These are phyloP conservation scores for Pseudogymnoascus pannorum DNA, from an alignment of 2,329 filamentous ascomycete species.

Conservation along the genomic window DNA sequence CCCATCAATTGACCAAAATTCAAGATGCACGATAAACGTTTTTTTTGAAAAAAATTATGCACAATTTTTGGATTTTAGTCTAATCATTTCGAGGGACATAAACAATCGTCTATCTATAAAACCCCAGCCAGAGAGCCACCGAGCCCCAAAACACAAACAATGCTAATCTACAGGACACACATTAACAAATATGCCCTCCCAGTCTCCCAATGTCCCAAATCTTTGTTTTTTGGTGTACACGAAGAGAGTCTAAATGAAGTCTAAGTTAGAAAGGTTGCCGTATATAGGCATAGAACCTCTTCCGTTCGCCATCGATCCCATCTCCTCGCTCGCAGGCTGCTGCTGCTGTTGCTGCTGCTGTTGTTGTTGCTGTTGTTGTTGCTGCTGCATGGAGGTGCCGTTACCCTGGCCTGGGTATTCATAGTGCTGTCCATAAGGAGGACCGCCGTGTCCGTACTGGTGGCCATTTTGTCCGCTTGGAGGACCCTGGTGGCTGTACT, in stretches of 20 bases:
- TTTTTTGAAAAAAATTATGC: slow-evolving; percentile 6
- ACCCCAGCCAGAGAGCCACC: slow-evolving; percentile 7
- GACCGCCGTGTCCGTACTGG: slow-evolving; percentile 47
- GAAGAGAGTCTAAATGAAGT: slow-evolving; percentile 8
- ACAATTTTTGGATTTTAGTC: slow-evolving; percentile 9
- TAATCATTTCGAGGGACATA: slow-evolving; percentile 5
- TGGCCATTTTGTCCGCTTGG: background rate
- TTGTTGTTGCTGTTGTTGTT: slow-evolving; percentile 12
- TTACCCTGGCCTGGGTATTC: slow-evolving; percentile 29
- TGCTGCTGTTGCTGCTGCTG: slow-evolving; percentile 18
- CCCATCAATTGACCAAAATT: background rate
- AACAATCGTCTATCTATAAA: slow-evolving; percentile 9
- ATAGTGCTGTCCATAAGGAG: slow-evolving; percentile 30
- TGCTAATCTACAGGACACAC: slow-evolving; percentile 10
- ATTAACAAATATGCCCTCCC: slow-evolving; percentile 1
- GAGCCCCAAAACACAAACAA: slow-evolving; percentile 8
- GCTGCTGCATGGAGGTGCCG: slow-evolving; percentile 24
- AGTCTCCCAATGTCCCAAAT: background rate
- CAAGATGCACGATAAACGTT: background rate
- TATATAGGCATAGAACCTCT: slow-evolving; percentile 43
- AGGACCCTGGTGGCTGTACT: slow-evolving; percentile 2
- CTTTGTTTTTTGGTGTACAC: background rate
- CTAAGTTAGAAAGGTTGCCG: slow-evolving; percentile 7
- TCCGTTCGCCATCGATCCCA: slow-evolving; percentile 21
- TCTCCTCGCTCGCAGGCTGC: slow-evolving; percentile 15